Evolutionary conservation across 352 stramenopile genomes (phyloP), one percentile per base, ranked within the genome.

Genomic region (Phytophthora ohioensis): DNA sequence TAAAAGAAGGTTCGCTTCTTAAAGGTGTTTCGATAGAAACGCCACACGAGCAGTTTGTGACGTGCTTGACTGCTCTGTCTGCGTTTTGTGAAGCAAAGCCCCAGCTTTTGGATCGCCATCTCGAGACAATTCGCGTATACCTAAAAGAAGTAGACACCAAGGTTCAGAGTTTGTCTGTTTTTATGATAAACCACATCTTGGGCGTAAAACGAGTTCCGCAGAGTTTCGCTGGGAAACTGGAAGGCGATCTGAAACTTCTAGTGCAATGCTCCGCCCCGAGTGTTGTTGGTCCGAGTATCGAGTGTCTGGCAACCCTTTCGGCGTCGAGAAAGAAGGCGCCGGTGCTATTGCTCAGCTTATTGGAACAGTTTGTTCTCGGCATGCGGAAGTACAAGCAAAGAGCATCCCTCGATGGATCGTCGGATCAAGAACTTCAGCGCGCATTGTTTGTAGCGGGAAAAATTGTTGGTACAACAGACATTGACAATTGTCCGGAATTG

Each of bases 111-210:
- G 66, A 69, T 1, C 62, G 66, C 5, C 88, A 93, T 51, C 71
- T 95, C 17, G 84, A 94, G 39, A 79, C 84, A 35, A 74, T 97
- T 57, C 78, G 90, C 43, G 79, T 95, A 1, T 92, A 97, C 53
- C 55, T 95, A 55, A 92, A 91, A 61, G 39, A 81, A 9, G 67
- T 78, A 11, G 84, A 93, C 34, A 48, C 69, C 13, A 88, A 86
- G 64, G 66, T 93, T 10, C 88, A 93, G 75, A 76, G 69, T 30
- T 57, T 92, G 6, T 79, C 87, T 7, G 69, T 95, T 0, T 81
- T 64, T 3, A 93, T 92, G 69, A 76, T 91, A 10, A 78, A 75
- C 49, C 82, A 85, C 36, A 82, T 91, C n/a, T 81, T 93, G 51
- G 56, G 76, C 13, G 71, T 90, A 57, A 79, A 88, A 52, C 76